Evolutionary conservation across 495 filamentous ascomycete genomes (phyloP).

Genomic region (Rostrohypoxylon terebratum): DNA sequence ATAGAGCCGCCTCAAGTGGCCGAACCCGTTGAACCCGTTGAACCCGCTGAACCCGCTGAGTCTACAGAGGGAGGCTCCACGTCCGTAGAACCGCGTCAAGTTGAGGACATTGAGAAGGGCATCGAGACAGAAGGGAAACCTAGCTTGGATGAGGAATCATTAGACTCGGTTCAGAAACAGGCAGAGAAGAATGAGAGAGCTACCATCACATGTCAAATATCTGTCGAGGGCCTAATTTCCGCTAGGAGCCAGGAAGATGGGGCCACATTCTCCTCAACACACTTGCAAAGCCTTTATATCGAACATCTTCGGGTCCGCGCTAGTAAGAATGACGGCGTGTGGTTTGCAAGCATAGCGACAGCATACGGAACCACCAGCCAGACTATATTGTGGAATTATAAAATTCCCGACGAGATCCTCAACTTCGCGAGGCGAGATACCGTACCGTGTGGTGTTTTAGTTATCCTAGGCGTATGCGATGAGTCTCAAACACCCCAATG

Average conservation of each 20-base stretch:
- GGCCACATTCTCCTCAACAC: slow-evolving; percentile 31
- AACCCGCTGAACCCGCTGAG: slow-evolving; percentile 9
- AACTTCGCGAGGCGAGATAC: slow-evolving; percentile 63
- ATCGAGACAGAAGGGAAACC: slow-evolving; percentile 25
- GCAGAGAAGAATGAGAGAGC: slow-evolving; percentile 34
- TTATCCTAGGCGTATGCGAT: slow-evolving; percentile 63
- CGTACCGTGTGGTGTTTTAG: slow-evolving; percentile 72
- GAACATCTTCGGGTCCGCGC: slow-evolving; percentile 54
- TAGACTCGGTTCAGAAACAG: slow-evolving; percentile 53
- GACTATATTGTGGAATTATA: slow-evolving; percentile 70
- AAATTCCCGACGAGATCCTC: slow-evolving; percentile 66
- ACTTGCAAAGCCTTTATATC: slow-evolving; percentile 56
- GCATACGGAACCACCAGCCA: slow-evolving; percentile 64
- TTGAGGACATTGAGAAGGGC: slow-evolving; percentile 18
- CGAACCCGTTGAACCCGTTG: slow-evolving; percentile 3
- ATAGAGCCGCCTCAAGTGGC: slow-evolving; percentile 15
- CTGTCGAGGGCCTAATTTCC: slow-evolving; percentile 54
- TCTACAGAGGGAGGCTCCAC: slow-evolving; percentile 1
- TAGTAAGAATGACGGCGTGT: slow-evolving; percentile 57
- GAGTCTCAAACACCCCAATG: slow-evolving; percentile 68
- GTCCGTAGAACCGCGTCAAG: neutral
- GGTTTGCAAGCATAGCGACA: slow-evolving; percentile 68
- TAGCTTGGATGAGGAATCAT: slow-evolving; percentile 48
- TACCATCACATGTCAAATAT: slow-evolving; percentile 61
- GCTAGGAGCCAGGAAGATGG: slow-evolving; percentile 53